Base-by-base conservation (phyloP, 73 alveolate species). In the Paramecium primaurelia region DNA sequence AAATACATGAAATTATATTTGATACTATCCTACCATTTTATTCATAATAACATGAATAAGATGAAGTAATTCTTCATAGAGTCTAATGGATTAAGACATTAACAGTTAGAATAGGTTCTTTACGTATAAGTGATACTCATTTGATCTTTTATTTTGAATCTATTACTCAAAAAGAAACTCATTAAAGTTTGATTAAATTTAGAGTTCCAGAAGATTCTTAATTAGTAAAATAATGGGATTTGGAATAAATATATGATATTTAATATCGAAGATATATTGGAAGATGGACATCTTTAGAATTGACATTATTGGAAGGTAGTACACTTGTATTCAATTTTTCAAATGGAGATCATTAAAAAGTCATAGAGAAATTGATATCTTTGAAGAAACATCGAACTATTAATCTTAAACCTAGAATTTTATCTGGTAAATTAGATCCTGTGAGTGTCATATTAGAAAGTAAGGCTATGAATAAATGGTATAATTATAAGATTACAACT, bases 241-340 rank as follows among this genome's bases (percentile, higher is more conserved):
- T 89, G 25, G 86, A 92, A 28, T 40, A 93, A 59, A 51, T 93
- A 14, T 58, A 59, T 34, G 95, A 92, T 75, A 45, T 93, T 0
- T 71, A 47, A 75, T 60, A 60, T 12, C 28, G 96, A 38, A 93
- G 96, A 40, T 93, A 71, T 60, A 93, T 92, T 4, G 92, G 73
- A 1, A 92, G 87, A 38, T 90, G 91, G 71, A 93, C 95, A 3
- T 95, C 96, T 4, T 37, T 93, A 1, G 96, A 93, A 40, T 47
- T 93, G 38, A 71, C 84, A 25, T 89, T 93, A 9, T 42, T 58
- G 68, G 92, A 80, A 44, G 96, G 96, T 1, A 73, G 87, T 20
- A 59, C 93, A 2, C 84, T 77, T 18, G 86, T 92, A 28, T 69
- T 93, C 44, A 93, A 92, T 47, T 88, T 93, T 59, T 69, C 34